These are phyloP conservation scores for Solanum chilense DNA, from an alignment of 257 asterid species.

Conservation along the genomic window DNA sequence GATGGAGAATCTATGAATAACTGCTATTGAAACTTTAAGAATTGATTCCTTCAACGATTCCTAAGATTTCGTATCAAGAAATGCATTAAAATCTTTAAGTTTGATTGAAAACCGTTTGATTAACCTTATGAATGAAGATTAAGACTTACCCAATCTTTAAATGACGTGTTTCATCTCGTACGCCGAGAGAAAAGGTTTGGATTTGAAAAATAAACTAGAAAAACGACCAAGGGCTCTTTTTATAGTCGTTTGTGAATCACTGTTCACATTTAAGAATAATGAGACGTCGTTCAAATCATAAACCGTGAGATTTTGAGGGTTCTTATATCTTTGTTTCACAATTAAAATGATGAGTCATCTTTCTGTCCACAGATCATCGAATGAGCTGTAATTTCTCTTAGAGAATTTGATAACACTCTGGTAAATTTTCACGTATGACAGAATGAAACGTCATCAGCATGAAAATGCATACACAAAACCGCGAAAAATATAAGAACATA, in stretches of 20 bases:
- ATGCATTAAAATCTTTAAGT: background rate
- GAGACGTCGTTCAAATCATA: no score
- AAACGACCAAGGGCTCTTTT: background rate
- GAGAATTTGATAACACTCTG: background rate
- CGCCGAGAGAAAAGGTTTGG: no score
- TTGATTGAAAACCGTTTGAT: background rate
- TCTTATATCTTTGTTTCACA: no score
- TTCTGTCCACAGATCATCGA: accelerated
- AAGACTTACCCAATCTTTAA: background rate
- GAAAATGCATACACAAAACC: background rate
- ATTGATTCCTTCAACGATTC: background rate
- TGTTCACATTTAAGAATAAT: background rate
- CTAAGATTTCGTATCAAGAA: background rate
- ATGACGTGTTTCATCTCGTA: accelerated
- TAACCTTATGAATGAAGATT: background rate
- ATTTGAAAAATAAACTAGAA: no score
- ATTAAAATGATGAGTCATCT: background rate
- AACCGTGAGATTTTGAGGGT: no score
- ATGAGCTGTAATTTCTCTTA: background rate
- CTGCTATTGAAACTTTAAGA: no score
- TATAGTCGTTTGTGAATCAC: background rate
- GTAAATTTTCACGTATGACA: accelerated
- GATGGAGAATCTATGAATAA: background rate
- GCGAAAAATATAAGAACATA: no score
- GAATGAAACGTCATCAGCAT: accelerated